Evolutionary conservation across 495 filamentous ascomycete species (phyloP), one percentile per base, ranked within the genome.

Genomic region (Lasiosphaeria hispida): DNA sequence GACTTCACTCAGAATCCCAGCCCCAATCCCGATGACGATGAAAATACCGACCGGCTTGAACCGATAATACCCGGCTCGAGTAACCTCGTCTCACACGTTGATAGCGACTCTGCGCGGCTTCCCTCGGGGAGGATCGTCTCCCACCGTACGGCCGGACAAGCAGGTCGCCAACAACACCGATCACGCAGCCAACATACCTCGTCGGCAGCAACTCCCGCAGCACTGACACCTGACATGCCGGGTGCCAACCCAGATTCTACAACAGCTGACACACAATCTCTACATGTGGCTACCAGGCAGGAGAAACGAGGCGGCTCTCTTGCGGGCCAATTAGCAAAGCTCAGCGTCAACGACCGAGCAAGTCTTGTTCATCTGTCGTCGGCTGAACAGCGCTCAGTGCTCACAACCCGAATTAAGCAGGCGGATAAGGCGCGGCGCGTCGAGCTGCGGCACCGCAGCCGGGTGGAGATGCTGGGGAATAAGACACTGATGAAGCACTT

Each of bases 281-380:
- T 30, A 30, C 23, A 30, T 30, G 23, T 30, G 23, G 23, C 23
- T 60, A 53, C 18, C 53, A 53, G 56, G 15, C 10, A 14, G 23
- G 37, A 17, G 19, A 35, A 38, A 9, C 30, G 19, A 15, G 1
- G 36, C 34, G 42, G 23, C 30, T n/a, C 38, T 18, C 41, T 47
- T 35, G 42, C 41, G 10, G 18, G 23, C 30, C 41, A 45, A 42
- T 33, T 55, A 15, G 10, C 65, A 14, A 58, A 38, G 4, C 53
- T 67, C 44, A 64, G 65, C 50, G 55, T 60, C n/a, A 54, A 55
- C 15, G 65, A 64, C 47, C 61, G 60, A 9, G 58, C 58, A 3
- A 64, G 60, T 4, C 33, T 72, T 17, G 55, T 62, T 7, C 68
- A 65, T 19, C 52, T 72, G 9, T 37, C 70, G 30, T 55, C 56